A percentile compares a stretch with the other conserved stretches of the same genome.
Conservation (phyloP, 2,329 filamentous ascomycete species). For the Aspergillus proliferans region DNA sequence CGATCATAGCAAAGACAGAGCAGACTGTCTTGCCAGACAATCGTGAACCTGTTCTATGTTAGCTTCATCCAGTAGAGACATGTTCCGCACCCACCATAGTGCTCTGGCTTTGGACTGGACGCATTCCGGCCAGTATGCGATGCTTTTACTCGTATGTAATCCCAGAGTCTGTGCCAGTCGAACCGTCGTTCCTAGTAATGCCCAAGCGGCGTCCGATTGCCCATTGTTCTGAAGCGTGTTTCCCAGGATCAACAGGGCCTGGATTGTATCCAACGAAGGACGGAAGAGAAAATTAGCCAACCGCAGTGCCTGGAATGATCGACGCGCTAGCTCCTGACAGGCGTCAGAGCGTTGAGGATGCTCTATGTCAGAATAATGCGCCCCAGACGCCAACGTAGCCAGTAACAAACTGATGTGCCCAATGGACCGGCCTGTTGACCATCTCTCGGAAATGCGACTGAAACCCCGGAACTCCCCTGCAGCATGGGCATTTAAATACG, state of each 20-base stretch:
- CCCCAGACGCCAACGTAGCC: constrained; percentile 23
- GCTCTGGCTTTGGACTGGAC: constrained; percentile 15
- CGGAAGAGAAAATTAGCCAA: constrained; percentile 55
- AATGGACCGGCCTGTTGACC: constrained; percentile 20
- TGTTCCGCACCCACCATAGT: constrained; percentile 15
- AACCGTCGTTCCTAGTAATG: constrained; percentile 24
- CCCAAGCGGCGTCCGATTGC: constrained; percentile 28
- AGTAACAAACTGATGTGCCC: constrained; percentile 24
- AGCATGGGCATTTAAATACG: constrained; percentile 21
- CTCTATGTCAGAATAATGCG: constrained; percentile 26
- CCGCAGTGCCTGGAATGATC: constrained; percentile 46
- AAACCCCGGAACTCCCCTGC: constrained; percentile 15
- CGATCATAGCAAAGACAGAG: constrained; percentile 30
- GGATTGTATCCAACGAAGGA: constrained; percentile 50
- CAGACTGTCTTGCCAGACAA: constrained; percentile 31
- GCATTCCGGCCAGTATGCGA: constrained; percentile 17
- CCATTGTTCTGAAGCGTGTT: constrained; percentile 38
- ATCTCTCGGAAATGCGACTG: constrained; percentile 15
- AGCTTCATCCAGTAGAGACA: neutral
- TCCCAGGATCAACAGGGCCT: constrained; percentile 51
- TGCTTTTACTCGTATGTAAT: constrained; percentile 33
- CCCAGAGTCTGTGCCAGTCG: constrained; percentile 29
- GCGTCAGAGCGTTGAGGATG: constrained; percentile 18
- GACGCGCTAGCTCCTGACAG: constrained; percentile 23
- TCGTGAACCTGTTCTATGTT: constrained; percentile 21